Evolutionary conservation across 768 basidiomycete genomes (phyloP).

Genomic region (Mycena polygramma): DNA sequence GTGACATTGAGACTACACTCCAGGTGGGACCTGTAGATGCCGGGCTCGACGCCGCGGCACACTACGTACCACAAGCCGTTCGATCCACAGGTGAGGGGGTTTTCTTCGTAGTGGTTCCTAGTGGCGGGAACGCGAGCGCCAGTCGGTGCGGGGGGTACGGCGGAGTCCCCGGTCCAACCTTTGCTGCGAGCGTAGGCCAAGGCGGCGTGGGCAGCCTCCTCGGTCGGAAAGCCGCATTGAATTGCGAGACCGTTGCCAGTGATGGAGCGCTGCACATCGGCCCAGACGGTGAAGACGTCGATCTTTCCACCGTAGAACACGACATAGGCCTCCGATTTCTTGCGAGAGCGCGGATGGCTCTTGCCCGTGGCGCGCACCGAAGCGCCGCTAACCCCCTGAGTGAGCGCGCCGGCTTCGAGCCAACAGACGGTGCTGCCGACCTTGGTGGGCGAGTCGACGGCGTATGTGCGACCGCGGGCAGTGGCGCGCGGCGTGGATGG

Average conservation of each 20-base stretch:
- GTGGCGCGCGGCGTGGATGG: too few relatives aligned
- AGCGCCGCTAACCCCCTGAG: too few relatives aligned
- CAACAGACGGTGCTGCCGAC: too few relatives aligned
- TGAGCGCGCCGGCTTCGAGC: too few relatives aligned
- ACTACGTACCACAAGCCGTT: constrained; percentile 7
- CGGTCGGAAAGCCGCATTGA: not conserved
- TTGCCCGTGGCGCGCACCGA: too few relatives aligned
- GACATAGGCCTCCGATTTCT: not conserved
- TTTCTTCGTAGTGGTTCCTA: not conserved
- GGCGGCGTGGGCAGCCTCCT: not conserved
- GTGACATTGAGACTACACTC: constrained; percentile 11
- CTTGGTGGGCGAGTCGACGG: too few relatives aligned
- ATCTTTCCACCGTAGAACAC: constrained; percentile 16
- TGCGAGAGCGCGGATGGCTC: too few relatives aligned
- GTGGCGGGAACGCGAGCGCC: not conserved
- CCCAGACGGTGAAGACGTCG: not conserved
- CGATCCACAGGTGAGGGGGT: not conserved
- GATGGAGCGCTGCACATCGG: not conserved
- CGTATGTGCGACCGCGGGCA: too few relatives aligned
- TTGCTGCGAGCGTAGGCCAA: not conserved
- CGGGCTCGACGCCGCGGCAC: constrained; percentile 4
- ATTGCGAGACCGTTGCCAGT: constrained; percentile 7
- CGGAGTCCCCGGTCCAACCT: not conserved
- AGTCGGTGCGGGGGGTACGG: not conserved
- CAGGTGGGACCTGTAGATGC: not conserved